phyloP scores from a whole-genome alignment of 1,284 basidiomycete species.

The Tausonia pullulans region DNA sequence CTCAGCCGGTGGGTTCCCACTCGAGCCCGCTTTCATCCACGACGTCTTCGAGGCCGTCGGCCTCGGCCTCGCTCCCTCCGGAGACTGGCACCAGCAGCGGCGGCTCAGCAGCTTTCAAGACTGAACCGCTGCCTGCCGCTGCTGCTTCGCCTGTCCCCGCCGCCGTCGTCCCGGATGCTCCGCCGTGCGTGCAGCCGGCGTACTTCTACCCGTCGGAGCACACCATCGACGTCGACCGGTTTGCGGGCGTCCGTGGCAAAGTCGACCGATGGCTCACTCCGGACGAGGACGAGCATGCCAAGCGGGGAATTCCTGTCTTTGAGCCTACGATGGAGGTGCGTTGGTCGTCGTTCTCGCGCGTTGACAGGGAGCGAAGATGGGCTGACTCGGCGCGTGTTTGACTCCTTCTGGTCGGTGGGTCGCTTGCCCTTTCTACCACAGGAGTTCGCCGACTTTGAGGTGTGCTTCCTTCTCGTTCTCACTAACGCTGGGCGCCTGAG shows the following conservation, averaged over 20 bases:
- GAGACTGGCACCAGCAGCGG: no score
- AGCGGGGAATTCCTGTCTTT: constrained; percentile 86
- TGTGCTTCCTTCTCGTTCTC: constrained; percentile 17
- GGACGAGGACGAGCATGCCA: constrained; percentile 68
- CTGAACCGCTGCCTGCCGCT: no score
- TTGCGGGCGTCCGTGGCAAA: constrained; percentile 37
- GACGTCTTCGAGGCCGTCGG: no score
- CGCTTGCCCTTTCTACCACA: neutral
- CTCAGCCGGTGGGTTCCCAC: no score
- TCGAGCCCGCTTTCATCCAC: no score
- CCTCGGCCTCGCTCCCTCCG: no score
- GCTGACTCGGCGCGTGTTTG: neutral
- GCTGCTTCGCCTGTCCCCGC: no score
- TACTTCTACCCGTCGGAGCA: constrained; percentile 49
- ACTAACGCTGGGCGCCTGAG: no score
- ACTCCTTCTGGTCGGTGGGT: neutral
- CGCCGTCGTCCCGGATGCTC: no score
- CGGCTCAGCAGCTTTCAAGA: no score
- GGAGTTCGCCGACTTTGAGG: constrained; percentile 46
- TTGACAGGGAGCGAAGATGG: no score
- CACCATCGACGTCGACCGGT: constrained; percentile 37
- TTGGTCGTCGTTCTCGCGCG: neutral
- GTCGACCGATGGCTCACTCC: constrained; percentile 55
- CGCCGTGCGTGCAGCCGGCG: constrained; percentile 47
- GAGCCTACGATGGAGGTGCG: constrained; percentile 61